Evolutionary conservation across 2,329 filamentous ascomycete genomes (phyloP), one percentile per base, ranked within the genome.

Genomic region (Raffaelea albimanens): DNA sequence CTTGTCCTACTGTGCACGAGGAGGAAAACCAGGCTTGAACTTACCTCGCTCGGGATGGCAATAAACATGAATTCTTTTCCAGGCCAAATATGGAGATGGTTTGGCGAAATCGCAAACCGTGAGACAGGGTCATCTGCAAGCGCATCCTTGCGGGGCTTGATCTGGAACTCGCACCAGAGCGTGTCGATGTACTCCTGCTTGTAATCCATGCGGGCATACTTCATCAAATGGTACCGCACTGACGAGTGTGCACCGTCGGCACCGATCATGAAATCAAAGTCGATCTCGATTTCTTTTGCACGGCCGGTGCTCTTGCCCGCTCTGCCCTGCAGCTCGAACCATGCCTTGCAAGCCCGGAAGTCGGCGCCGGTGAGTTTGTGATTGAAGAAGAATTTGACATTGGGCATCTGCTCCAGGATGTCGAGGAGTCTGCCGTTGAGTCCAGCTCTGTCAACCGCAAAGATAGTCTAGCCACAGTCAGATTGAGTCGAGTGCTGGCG

Each of bases 31-130:
- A 14, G 14, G 5, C 5, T 3, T 16, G n/a, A 34, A 57, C 72
- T 55, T 61, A 80, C 77, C 49, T 75, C 68, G 55, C 77, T 83
- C 0, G 93, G 91, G 40, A 98, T 90, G 18, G 93, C 94, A 59
- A 98, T 98, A 67, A 98, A 98, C 94, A 98, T 97, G 59, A 93
- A 91, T 39, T 90, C 82, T 57, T 82, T 83, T 29, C 87, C 89
- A 0, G 93, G 93, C 93, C 93, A 98, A 61, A 98, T 98, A 65
- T 98, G 93, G 2, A 98, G 73, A 61, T 97, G 90, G 58, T 96
- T 87, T 2, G 89, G 88, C 0, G 88, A 93, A 56, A 97, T 93
- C 43, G 75, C 73, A 61, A 94, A 97, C 55, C 63, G 70, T 23
- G 67, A 63, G 41, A 62, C 56, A 16, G 63, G 54, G 33, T 65